Base-by-base conservation (phyloP, 2,329 filamentous ascomycete genomes). In the Hypoxylon sp. region DNA sequence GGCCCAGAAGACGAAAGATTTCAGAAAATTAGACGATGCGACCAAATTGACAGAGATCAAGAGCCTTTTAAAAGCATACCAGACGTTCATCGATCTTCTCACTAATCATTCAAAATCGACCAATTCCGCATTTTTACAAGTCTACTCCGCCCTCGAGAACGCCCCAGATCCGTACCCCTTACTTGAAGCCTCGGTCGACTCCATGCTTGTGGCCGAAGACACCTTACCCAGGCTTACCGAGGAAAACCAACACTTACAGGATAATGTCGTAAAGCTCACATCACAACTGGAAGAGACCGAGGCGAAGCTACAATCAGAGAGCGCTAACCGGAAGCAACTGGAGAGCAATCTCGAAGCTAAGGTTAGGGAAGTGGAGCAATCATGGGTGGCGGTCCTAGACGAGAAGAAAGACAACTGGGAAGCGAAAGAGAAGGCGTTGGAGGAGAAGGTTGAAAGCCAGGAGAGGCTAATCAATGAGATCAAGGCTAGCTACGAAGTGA, bases 1-100 rank as follows among this genome's bases (percentile, higher is more conserved):
- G 19, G 96, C 96, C n/a, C 94, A 97, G 77, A 98, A 97, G 84
- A 99, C 96, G 0, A 99, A 99, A 76, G 95, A 98, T 74, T 99
- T 98, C 73, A 87, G 94, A 66, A 98, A 97, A 78, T 86, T 97
- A 9, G 95, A 98, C 73, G 76, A 99, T 83, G 83, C 91, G 9
- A 88, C 87, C 61, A 99, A 98, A 79, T 81, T 99, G 57, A 84
- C 85, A 4, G 96, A 99, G 78, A 89, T 97, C 82, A 99, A 98
- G 81, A 88, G 88, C 39, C 81, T 99, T 53, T 81, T 99, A 63
- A 97, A 97, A 84, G 94, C 94, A 52, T 99, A 99, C 82, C 96
- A 99, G 81, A 91, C 91, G 55, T 99, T 98, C 76, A 97, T 99
- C 78, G 96, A 99, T 77, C 89, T 97, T 62, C 86, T 99, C 66